Evolutionary conservation across 495 filamentous ascomycete species (phyloP).

Genomic region (Astrocystis sublimbata): DNA sequence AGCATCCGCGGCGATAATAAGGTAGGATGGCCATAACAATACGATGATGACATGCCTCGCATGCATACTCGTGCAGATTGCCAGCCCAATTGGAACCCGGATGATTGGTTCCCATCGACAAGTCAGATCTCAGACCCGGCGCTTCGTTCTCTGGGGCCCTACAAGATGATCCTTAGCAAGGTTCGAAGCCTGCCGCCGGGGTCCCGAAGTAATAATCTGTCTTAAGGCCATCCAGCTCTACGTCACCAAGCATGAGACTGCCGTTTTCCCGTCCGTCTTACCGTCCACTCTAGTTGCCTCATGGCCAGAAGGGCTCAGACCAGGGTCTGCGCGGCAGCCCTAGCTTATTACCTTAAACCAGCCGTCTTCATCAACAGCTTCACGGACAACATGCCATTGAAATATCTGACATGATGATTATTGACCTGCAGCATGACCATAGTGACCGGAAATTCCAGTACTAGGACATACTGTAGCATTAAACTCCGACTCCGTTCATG

Average conservation of each 20-base stretch:
- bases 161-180: background rate
- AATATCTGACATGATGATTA: too few species aligned
- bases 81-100: background rate
- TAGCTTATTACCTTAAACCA: background rate
- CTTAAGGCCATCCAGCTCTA: background rate
- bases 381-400: background rate
- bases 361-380: background rate
- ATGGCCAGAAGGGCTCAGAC: background rate
- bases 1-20: constrained; percentile 1
- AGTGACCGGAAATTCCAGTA: background rate
- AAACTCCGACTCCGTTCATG: background rate
- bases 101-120: constrained; percentile 7
- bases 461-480: background rate
- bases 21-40: background rate
- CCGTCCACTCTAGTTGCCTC: background rate
- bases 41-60: background rate
- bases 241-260: constrained; percentile 2
- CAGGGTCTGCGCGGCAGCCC: background rate
- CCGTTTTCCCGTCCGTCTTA: background rate
- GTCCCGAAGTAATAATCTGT: background rate
- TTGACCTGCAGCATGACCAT: too few species aligned
- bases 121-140: background rate
- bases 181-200: background rate
- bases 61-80: background rate
- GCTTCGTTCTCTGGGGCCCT: background rate